Base-by-base conservation (phyloP, 2,329 filamentous ascomycete species). In the Ophiognomonia clavigignenti-juglandacearum region DNA sequence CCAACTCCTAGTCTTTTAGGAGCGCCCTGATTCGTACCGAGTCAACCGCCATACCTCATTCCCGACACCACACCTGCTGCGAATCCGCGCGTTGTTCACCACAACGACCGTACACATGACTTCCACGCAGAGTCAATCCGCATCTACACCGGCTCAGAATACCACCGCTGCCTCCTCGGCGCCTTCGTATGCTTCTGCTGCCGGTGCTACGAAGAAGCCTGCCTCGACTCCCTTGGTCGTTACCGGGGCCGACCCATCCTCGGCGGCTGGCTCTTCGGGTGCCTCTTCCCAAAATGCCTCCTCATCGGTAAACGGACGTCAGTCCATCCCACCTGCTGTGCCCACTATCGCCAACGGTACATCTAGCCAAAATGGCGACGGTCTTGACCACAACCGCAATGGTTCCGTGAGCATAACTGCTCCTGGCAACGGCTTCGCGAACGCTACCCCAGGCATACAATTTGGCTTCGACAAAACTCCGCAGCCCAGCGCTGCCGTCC, bases 361-460 rank as follows among this genome's bases (percentile, higher is more conserved):
- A 61, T 69, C 74, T 61, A 76, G 76, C 61, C 68, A 80, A 59
- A 93, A 95, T 79, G 88, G 88, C 56, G 71, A 72, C 56, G 67
- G 75, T 45, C 74, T 74, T 57, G 84, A 89, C 58, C 91, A 97
- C 72, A 78, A 75, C 63, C 82, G 89, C 64, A 96, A 95, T 71
- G 83, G 83, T 55, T 96, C 92, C 16, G 86, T 96, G 61, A 95
- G 91, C 60, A 96, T 96, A 74, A 90, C 82, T 66, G 85, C 89
- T 58, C 86, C 87, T 63, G 88, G 86, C 57, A 80, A 78, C 57
- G 83, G 83, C 62, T 87, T 82, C 65, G 79, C 82, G 34, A 77
- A 64, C 70, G 22, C 43, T 22, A 39, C 46, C 11, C 43, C 46
- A 4, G 76, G 74, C 56, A 87, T 93, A 64, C 86, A 88, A 71